Percentiles rank a stretch among this genome's conserved stretches.
These are phyloP conservation scores for Sarocladiaceae sp. DNA, from an alignment of 2,329 filamentous ascomycete genomes.

Conservation along the genomic window DNA sequence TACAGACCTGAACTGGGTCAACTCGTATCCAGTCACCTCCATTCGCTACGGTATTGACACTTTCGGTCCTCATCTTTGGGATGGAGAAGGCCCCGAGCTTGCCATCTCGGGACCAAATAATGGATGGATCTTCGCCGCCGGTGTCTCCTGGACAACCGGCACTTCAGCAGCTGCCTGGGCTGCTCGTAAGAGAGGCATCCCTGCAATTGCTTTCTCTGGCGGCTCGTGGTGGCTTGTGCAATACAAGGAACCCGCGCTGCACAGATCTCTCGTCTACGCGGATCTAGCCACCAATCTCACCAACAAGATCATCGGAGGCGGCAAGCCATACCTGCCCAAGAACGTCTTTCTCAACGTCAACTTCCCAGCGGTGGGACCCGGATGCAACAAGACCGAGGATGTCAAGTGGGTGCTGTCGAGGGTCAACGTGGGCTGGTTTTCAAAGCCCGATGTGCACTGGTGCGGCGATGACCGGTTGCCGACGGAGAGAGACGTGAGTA, in stretches of 20 bases:
- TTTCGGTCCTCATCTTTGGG: conserved; percentile 47
- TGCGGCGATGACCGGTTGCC: conserved; percentile 52
- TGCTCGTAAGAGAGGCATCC: conserved; percentile 46
- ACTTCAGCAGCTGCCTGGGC: conserved; percentile 57
- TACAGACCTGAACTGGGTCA: conserved; percentile 63
- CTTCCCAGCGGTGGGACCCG: conserved; percentile 46
- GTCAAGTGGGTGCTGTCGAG: conserved; percentile 61
- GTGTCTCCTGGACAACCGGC: conserved; percentile 56
- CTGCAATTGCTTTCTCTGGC: conserved; percentile 64
- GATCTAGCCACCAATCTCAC: conserved; percentile 55
- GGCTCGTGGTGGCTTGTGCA: conserved; percentile 40
- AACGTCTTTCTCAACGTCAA: conserved; percentile 64
- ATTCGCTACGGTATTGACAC: conserved; percentile 57
- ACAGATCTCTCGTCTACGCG: conserved; percentile 55
- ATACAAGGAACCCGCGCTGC: conserved; percentile 45
- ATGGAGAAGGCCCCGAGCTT: conserved; percentile 47
- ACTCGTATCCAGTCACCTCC: conserved; percentile 60
- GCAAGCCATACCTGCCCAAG: conserved; percentile 56
- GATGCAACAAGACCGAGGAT: conserved; percentile 44
- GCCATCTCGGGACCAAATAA: conserved; percentile 61
- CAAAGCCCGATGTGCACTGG: conserved; percentile 46
- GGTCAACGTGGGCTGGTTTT: conserved; percentile 50
- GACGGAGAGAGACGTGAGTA: conserved; percentile 48
- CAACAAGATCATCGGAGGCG: conserved; percentile 44
- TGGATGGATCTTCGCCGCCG: conserved; percentile 49